Evolutionary conservation across 345 rosid genomes (phyloP), one percentile per base, ranked within the genome.

Genomic region (Heritiera fomes): DNA sequence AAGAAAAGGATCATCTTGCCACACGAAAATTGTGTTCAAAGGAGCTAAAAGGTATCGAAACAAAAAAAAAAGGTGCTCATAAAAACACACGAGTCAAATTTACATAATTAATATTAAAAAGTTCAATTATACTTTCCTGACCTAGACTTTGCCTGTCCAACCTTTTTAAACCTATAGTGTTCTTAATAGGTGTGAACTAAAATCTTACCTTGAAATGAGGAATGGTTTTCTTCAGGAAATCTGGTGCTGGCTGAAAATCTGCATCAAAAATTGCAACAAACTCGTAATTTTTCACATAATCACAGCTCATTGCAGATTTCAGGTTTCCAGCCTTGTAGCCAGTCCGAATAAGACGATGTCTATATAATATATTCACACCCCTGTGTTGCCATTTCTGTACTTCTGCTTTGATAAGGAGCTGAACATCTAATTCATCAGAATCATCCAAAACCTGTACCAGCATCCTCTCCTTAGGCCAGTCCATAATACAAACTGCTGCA

Each of bases 281-380:
- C 80, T 94, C 97, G 15, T 88, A 94, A 80, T 92, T 91, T 80
- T 92, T 89, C 1, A 94, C 94, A 77, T 94, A 94, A 52, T 92
- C 97, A 76, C 97, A 94, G 77, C 83, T 81, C 98, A 94, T 92
- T 72, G 98, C 98, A 86, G 98, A 92, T 82, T 92, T 94, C 75
- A 94, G 97, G 81, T 94, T 94, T 71, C 98, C 98, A 8, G 98
- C 98, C 86, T 94, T 94, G 84, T 90, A 94, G 71, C 98, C 98
- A 2, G 97, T 89, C 52, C 95, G 90, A 55, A 94, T 88, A 61
- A 94, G 97, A 63, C 98, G 97, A 71, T 94, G 98, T 53, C 98
- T 87, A 77, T 94, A 94, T 76, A 92, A 15, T 47, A 94, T 90
- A 61, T 78, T 88, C 23, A 92, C 88, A 79, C 97, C 98, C 82